phyloP scores from a whole-genome alignment of 306 rosid genomes.

The Prinsepia uniflora region DNA sequence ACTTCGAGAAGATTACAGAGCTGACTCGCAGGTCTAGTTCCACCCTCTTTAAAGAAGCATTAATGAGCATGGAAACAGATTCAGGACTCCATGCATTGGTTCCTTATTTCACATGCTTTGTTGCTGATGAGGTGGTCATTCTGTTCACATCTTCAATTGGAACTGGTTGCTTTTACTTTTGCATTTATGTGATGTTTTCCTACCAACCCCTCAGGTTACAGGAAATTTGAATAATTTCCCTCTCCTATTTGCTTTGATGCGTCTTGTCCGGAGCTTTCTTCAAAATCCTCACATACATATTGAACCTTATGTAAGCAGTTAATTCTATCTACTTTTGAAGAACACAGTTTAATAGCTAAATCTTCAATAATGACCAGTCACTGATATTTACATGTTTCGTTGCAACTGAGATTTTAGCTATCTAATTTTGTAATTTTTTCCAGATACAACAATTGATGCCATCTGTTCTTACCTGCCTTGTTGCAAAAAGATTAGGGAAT shows the following conservation, averaged over 20 bases:
- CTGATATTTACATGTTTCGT: neutral
- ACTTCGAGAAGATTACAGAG: slow-evolving; percentile 65
- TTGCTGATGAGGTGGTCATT: slow-evolving; percentile 73
- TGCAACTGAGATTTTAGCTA: slow-evolving; percentile 17
- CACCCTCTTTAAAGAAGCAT: slow-evolving; percentile 53
- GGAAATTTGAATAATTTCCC: slow-evolving; percentile 47
- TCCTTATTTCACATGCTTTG: slow-evolving; percentile 72
- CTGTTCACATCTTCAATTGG: slow-evolving; percentile 6
- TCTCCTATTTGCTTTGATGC: slow-evolving; percentile 70
- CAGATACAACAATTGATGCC: slow-evolving; percentile 98
- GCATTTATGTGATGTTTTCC: slow-evolving; percentile 26
- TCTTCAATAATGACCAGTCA: neutral
- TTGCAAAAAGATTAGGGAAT: slow-evolving; percentile 77
- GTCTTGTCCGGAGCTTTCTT: slow-evolving; percentile 66
- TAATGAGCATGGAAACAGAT: slow-evolving; percentile 74
- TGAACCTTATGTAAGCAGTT: slow-evolving; percentile 79
- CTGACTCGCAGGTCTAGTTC: slow-evolving; percentile 61
- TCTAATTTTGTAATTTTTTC: slow-evolving; percentile 26
- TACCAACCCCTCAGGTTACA: slow-evolving; percentile 54
- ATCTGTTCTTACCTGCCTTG: slow-evolving; percentile 75
- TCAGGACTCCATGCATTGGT: slow-evolving; percentile 85
- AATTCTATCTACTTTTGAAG: slow-evolving; percentile 6
- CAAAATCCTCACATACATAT: slow-evolving; percentile 77
- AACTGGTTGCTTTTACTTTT: slow-evolving; percentile 21
- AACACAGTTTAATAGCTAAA: slow-evolving; percentile 12